Base-by-base conservation (phyloP, 495 filamentous ascomycete species). In the Saxispiralis lemnorum region DNA sequence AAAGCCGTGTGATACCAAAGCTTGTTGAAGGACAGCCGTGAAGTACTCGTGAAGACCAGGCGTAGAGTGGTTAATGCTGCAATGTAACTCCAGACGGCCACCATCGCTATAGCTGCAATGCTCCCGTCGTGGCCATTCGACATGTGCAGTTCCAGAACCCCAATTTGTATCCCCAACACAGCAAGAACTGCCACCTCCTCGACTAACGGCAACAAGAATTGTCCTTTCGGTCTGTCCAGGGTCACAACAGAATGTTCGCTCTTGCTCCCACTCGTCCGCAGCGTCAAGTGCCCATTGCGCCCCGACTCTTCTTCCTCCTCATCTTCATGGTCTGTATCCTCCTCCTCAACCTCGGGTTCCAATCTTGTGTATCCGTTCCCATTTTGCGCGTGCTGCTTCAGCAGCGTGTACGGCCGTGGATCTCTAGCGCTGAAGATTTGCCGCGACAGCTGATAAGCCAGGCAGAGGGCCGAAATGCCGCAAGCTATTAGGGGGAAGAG, bases 1-100 rank as follows among this genome's bases (percentile, higher is more conserved):
- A 69, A 63, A 7, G 85, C 78, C 0, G 92, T 96, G 60, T 99
- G 89, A 50, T 85, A 84, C 92, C 92, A 99, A 9, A 96, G 60
- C 33, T 72, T 69, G 13, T 81, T 79, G 18, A 86, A 70, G 1
- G 65, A 67, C 15, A 54, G 49, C 52, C 76, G 76, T 49, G 72
- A 70, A 28, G 72, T 70, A 46, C 74, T 76, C 14, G 79, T 78
- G 43, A 85, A 67, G 21, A 81, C 65, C 39, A 95, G 65, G 12
- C 89, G 78, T 6, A 83, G 59, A 20, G 73, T 69, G 6, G 76
- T 76, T 46, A 99, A 70, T 20, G 79, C 65, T 34, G 92, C 63
- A 38, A 88, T 75, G 56, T 96, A 99, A 21, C 68, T 62, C 89
- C 89, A 94, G 11, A 72, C 74, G 12, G 70, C 58, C 24, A 89